Conservation (phyloP, 768 basidiomycete species). For the Lepiota brunneoincarnata region DNA sequence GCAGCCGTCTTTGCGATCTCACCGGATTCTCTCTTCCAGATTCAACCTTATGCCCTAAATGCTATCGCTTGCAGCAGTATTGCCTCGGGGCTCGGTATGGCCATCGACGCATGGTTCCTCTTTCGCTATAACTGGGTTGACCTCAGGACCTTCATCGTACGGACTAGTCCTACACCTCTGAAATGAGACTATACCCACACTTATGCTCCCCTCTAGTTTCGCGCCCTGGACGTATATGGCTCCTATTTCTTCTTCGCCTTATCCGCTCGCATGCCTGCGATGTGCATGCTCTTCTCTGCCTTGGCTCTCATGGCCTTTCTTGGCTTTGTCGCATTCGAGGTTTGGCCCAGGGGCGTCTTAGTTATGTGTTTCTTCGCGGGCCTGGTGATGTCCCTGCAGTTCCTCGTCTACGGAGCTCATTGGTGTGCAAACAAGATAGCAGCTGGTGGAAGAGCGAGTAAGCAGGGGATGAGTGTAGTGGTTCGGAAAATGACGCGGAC, state of each 20-base stretch:
- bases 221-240: constrained; percentile 54
- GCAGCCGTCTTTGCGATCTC: constrained; percentile 67
- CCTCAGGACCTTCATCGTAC: constrained; percentile 50
- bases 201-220: constrained; percentile 26
- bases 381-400: constrained; percentile 60
- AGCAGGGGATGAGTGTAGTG: constrained; percentile 18
- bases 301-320: constrained; percentile 61
- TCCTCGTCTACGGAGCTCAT: constrained; percentile 54
- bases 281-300: constrained; percentile 58
- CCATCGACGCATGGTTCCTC: constrained; percentile 64
- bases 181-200: background rate
- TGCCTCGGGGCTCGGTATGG: constrained; percentile 63
- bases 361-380: constrained; percentile 58
- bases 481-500: constrained; percentile 17
- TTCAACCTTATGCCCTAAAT: constrained; percentile 43
- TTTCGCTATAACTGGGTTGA: constrained; percentile 57
- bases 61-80: constrained; percentile 59
- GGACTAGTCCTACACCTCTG: constrained; percentile 14
- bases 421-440: constrained; percentile 29
- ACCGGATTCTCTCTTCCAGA: constrained; percentile 45
- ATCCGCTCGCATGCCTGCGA: constrained; percentile 58
- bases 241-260: constrained; percentile 70
- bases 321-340: constrained; percentile 55
- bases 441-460: constrained; percentile 20
- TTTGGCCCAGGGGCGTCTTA: constrained; percentile 63